Conservation (phyloP, 495 filamentous ascomycete genomes). For the Articulospora tetracladia region DNA sequence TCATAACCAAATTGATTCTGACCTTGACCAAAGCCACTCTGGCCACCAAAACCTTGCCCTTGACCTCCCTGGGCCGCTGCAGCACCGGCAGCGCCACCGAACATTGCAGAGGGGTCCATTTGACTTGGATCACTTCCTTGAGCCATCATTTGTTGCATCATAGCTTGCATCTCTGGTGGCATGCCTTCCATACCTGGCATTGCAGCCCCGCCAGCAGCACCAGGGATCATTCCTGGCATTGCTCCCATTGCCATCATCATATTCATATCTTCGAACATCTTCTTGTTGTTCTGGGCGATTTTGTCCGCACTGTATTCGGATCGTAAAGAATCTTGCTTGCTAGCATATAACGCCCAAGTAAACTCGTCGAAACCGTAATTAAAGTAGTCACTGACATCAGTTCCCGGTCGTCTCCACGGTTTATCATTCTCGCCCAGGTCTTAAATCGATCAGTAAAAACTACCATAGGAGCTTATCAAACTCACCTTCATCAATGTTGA, state of each 20-base stretch:
- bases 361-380: constrained; percentile 99
- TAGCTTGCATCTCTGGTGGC: constrained; percentile 73
- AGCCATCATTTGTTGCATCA: constrained; percentile 79
- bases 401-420: constrained; percentile 94
- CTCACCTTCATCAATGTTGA: constrained; percentile 71
- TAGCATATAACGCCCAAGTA: constrained; percentile 92
- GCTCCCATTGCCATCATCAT: constrained; percentile 69
- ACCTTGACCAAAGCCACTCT: constrained; percentile 43
- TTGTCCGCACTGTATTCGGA: constrained; percentile 57
- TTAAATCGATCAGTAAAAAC: constrained; percentile 9
- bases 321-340: constrained; percentile 77
- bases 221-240: constrained; percentile 62
- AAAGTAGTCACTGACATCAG: constrained; percentile 95
- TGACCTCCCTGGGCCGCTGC: constrained; percentile 31
- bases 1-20: constrained; percentile 51
- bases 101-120: constrained; percentile 65
- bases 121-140: constrained; percentile 76
- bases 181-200: constrained; percentile 73
- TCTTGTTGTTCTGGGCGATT: constrained; percentile 68
- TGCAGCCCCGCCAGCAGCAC: constrained; percentile 33
- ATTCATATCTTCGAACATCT: constrained; percentile 85
- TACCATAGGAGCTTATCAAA: neutral
- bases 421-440: constrained; percentile 84
- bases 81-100: constrained; percentile 32
- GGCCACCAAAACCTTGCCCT: constrained; percentile 38